These are phyloP conservation scores for Nephelium lappaceum DNA, from an alignment of 345 rosid genomes.

Conservation along the genomic window DNA sequence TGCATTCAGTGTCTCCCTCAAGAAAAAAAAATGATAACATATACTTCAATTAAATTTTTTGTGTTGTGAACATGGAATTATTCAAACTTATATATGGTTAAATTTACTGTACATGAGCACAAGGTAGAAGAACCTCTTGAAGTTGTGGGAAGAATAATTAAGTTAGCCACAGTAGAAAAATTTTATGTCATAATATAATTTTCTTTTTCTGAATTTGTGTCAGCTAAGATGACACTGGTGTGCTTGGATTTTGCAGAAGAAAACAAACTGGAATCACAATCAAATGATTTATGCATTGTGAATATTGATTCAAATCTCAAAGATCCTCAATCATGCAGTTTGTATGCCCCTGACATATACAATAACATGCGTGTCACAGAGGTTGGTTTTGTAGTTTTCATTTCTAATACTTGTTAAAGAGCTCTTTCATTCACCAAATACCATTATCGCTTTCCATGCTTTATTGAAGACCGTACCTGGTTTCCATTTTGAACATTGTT, in stretches of 20 bases:
- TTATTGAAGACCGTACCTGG: neutral
- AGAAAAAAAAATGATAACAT: neutral
- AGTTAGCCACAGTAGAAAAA: constrained; percentile 10
- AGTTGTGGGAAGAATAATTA: constrained; percentile 1
- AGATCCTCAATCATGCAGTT: constrained; percentile 75
- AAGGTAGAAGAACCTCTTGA: constrained; percentile 2
- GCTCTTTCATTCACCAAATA: constrained; percentile 16
- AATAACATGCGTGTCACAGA: constrained; percentile 59
- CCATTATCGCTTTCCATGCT: constrained; percentile 6
- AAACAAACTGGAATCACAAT: constrained; percentile 35
- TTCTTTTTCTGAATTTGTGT: constrained; percentile 12
- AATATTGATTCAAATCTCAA: constrained; percentile 72
- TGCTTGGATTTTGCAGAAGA: constrained; percentile 51
- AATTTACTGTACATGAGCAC: neutral
- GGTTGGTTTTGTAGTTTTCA: constrained; percentile 49
- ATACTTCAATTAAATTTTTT: constrained; percentile 4
- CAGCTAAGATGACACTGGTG: constrained; percentile 4
- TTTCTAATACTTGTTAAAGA: neutral
- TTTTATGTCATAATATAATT: neutral
- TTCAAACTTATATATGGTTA: neutral
- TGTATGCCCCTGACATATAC: constrained; percentile 78
- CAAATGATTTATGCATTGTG: constrained; percentile 39
- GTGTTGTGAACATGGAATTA: neutral
- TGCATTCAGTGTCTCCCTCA: neutral
- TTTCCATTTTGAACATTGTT: constrained; percentile 16